Evolutionary conservation across 2,329 filamentous ascomycete genomes (phyloP).

Genomic region (Laburnicola sp.): DNA sequence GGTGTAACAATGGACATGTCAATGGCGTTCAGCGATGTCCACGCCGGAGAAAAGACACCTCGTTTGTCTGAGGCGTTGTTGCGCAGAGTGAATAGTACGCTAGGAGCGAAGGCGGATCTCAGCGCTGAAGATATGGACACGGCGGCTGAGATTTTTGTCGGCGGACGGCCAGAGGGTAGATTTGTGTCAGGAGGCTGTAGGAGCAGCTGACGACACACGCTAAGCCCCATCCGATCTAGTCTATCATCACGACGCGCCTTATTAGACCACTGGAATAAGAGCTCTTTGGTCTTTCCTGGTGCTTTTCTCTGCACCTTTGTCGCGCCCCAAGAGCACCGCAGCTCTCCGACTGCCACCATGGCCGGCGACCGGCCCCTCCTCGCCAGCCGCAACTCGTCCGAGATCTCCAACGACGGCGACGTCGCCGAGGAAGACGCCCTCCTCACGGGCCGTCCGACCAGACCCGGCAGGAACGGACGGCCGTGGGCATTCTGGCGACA

Average conservation of each 20-base stretch:
- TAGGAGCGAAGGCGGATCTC: constrained; percentile 14
- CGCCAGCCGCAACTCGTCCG: constrained; percentile 59
- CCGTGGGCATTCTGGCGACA: constrained; percentile 69
- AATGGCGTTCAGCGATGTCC: constrained; percentile 2
- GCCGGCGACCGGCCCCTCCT: constrained; percentile 57
- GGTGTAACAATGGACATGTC: constrained; percentile 15
- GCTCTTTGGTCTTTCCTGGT: not conserved
- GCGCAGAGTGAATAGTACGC: constrained; percentile 11
- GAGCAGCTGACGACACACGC: too few relatives aligned
- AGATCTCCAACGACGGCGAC: constrained; percentile 58
- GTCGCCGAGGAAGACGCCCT: constrained; percentile 66
- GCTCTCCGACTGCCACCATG: constrained; percentile 31
- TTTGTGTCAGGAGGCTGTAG: not conserved
- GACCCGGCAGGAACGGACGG: constrained; percentile 31
- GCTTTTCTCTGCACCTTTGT: not conserved
- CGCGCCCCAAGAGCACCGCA: not conserved
- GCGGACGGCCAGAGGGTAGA: constrained; percentile 16
- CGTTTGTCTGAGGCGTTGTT: constrained; percentile 12
- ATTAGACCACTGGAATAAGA: too few relatives aligned
- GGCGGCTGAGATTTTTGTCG: constrained; percentile 22
- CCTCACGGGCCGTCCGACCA: constrained; percentile 57
- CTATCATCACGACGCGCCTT: not conserved
- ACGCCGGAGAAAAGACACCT: constrained; percentile 7
- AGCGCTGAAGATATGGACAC: constrained; percentile 17
- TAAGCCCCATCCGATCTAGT: too few relatives aligned